A percentile compares a stretch with the other conserved stretches of the same genome.
Conservation (phyloP, 176 grass and related monocot species). For the Oryza rufipogon region DNA sequence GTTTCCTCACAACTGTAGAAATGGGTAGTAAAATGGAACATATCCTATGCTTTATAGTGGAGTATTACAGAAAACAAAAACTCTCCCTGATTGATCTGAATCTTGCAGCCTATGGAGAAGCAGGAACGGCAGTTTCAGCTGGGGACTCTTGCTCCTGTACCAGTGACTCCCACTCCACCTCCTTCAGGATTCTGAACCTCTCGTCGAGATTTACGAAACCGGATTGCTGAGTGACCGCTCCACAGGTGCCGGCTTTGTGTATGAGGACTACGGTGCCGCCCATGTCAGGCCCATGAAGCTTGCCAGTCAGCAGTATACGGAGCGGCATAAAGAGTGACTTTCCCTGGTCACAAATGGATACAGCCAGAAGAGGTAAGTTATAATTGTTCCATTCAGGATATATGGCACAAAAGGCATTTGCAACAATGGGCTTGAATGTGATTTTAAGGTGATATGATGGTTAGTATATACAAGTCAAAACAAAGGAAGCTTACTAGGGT, state of each 20-base stretch:
- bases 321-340: conserved; percentile 88
- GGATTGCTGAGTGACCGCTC: conserved; percentile 52
- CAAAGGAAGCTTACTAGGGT: neutral
- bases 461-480: no score
- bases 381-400: conserved; percentile 13
- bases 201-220: conserved; percentile 74
- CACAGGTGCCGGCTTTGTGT: conserved; percentile 71
- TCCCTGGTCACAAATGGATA: conserved; percentile 55
- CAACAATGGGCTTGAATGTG: neutral
- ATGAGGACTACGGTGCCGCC: conserved; percentile 68
- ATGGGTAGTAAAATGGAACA: neutral
- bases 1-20: neutral
- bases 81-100: neutral
- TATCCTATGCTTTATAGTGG: neutral
- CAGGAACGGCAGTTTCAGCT: conserved; percentile 44
- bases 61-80: neutral
- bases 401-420: neutral
- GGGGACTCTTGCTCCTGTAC: conserved; percentile 50
- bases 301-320: conserved; percentile 77
- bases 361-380: neutral
- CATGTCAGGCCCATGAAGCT: conserved; percentile 91
- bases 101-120: conserved; percentile 23
- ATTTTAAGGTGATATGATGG: neutral
- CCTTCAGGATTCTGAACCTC: conserved; percentile 78
- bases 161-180: conserved; percentile 72